Percentiles rank a stretch among this genome's conserved stretches.
phyloP scores from a whole-genome alignment of 1,284 basidiomycete genomes.

The Amylostereum areolatum region DNA sequence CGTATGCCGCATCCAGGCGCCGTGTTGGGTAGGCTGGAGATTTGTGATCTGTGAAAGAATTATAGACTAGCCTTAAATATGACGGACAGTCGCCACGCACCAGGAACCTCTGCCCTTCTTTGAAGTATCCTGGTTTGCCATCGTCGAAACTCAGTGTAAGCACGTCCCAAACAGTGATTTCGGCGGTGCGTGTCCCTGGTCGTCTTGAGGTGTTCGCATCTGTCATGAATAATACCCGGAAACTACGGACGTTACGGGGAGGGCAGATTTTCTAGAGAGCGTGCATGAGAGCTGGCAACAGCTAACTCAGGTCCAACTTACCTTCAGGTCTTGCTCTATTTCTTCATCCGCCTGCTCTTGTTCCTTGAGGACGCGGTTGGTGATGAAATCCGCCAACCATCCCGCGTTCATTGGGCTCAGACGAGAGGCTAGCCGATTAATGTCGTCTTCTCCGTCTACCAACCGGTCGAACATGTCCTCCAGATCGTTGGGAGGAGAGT shows the following conservation, averaged over 20 bases:
- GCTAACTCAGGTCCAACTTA: conserved; percentile 24
- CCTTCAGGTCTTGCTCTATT: conserved; percentile 66
- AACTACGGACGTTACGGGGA: conserved; percentile 72
- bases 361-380: conserved; percentile 44
- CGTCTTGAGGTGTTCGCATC: conserved; percentile 58
- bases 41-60: conserved; percentile 18
- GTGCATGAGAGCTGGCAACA: background rate
- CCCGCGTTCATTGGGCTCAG: conserved; percentile 45
- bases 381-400: conserved; percentile 58
- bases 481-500: conserved; percentile 41
- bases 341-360: conserved; percentile 47
- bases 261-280: conserved; percentile 59
- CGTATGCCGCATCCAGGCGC: conserved; percentile 20
- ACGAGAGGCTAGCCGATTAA: conserved; percentile 22
- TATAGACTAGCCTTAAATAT: background rate
- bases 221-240: conserved; percentile 71
- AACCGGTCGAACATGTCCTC: conserved; percentile 64
- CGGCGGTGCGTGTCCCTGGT: conserved; percentile 54
- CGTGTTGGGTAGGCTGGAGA: conserved; percentile 18
- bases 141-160: conserved; percentile 46
- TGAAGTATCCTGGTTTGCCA: conserved; percentile 48
- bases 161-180: conserved; percentile 84
- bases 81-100: conserved; percentile 32
- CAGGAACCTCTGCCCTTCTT: conserved; percentile 64
- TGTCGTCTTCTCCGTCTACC: conserved; percentile 37